Base-by-base conservation (phyloP, 2,329 filamentous ascomycete genomes). In the Curvularia eragrostidis region DNA sequence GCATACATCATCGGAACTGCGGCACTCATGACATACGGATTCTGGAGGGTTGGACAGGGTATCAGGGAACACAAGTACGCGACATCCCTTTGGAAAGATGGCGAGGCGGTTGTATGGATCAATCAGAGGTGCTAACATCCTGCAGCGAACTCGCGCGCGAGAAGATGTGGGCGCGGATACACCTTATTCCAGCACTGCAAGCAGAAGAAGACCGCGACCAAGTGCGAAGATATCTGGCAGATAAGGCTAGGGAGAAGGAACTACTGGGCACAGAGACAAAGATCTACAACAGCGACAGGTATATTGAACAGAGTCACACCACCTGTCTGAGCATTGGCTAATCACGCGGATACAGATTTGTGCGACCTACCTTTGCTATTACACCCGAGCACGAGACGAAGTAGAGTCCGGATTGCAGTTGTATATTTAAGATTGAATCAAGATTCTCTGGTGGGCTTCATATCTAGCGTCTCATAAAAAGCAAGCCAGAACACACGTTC, bases 161-260 rank as follows among this genome's bases (percentile, higher is more conserved):
- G 77, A 99, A 98, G 84, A 95, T 97, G 87, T 99, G 95, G 95
- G 87, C 91, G 61, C 90, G 95, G 75, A 96, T 99, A 80, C 88
- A 98, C 81, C 85, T 99, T 64, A 95, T 94, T 73, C 95, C 95
- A 57, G 82, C 97, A 63, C 87, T 99, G 64, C 94, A 98, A 78
- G 95, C 95, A 55, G 95, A 99, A 77, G 93, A 97, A 79, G 95
- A 99, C 82, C 89, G 95, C 61, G 95, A 99, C 80, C 89, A 94
- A 77, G 93, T 97, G 63, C 87, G 95, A 67, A 85, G 94, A 74
- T 86, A 94, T 79, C 85, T 89, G 66, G 95, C 95, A 57, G 91
- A 96, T 79, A 88, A 92, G 85, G 89, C 88, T 66, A 86, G 95
- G 66, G 95, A 98, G 86, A 92, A 93, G 85, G 89, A 93, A 80